Conservation (phyloP, 2,329 filamentous ascomycete species). For the Graphilbum fragrans region DNA sequence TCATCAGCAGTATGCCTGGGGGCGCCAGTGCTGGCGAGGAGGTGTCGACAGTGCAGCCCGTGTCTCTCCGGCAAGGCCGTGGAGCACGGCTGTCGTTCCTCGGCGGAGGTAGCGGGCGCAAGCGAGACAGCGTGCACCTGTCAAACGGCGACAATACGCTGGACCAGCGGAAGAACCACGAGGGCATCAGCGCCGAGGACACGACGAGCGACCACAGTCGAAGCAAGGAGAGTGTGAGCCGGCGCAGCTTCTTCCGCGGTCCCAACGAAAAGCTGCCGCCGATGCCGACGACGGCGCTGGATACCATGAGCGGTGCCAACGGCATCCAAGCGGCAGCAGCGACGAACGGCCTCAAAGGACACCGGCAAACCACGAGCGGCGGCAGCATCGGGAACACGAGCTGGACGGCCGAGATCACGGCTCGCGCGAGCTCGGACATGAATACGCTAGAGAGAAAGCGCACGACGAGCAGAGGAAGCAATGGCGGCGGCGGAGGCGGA, state of each 20-base stretch:
- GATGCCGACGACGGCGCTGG: background rate
- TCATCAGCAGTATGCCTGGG: background rate
- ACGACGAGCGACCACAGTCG: conserved; percentile 14
- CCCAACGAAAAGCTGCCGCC: conserved; percentile 3
- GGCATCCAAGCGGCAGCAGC: background rate
- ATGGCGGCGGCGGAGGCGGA: background rate
- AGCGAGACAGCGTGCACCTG: conserved; percentile 8
- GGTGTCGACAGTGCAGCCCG: conserved; percentile 34
- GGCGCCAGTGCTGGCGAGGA: conserved; percentile 24
- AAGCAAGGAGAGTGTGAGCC: conserved; percentile 22
- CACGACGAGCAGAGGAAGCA: background rate
- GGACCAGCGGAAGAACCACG: conserved; percentile 8
- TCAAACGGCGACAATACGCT: conserved; percentile 3
- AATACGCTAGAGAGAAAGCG: background rate
- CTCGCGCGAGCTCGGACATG: background rate
- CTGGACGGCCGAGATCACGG: background rate
- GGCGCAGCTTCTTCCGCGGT: conserved; percentile 32
- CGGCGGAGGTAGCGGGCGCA: conserved; percentile 26
- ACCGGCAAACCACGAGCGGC: background rate
- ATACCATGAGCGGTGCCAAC: background rate
- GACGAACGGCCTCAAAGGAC: conserved; percentile 3
- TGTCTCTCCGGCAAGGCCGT: conserved; percentile 36
- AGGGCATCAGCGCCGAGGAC: conserved; percentile 12
- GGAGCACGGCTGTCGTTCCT: conserved; percentile 46
- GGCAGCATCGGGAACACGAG: background rate